Evolutionary conservation across 352 stramenopile species (phyloP).

Genomic region (Pythium volutum): DNA sequence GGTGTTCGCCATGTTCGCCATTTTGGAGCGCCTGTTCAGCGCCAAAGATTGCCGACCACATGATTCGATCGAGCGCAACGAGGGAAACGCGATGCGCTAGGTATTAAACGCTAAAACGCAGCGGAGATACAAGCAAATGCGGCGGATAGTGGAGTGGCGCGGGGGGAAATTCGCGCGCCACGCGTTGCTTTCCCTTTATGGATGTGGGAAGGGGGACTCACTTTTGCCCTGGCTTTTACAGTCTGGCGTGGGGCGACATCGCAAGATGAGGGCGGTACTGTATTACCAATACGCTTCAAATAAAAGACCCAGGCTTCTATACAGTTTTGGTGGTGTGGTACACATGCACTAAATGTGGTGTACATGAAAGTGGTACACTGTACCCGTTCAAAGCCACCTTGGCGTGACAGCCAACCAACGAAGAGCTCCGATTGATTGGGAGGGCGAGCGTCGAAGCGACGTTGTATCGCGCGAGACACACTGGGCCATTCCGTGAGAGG

Average conservation of each 20-base stretch:
- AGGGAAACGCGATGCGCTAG: neutral
- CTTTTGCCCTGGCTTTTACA: constrained; percentile 10
- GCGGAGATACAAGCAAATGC: neutral
- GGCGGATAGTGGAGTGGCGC: neutral
- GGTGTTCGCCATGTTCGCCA: neutral
- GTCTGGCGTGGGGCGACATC: neutral
- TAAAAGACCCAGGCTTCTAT: constrained; percentile 1
- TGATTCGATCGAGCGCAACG: neutral
- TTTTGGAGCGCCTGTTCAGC: constrained; percentile 25
- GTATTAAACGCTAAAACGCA: neutral
- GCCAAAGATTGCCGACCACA: constrained; percentile 37
- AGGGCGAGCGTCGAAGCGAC: neutral
- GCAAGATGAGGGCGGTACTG: neutral
- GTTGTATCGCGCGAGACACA: neutral
- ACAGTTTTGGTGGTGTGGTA: neutral
- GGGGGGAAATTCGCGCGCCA: neutral
- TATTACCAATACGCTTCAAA: neutral
- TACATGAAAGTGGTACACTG: constrained; percentile 2
- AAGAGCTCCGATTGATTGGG: constrained; percentile 1
- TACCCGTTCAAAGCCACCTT: neutral
- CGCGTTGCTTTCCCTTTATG: constrained; percentile 7
- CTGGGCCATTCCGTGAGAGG: constrained; percentile 15
- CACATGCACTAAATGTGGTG: constrained; percentile 3
- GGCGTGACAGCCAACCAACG: constrained; percentile 29
- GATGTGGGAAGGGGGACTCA: neutral